Percentiles rank a stretch among this genome's conserved stretches.
phyloP scores from a whole-genome alignment of 2,329 filamentous ascomycete genomes.

The Phaeosphaeriaceae sp. region DNA sequence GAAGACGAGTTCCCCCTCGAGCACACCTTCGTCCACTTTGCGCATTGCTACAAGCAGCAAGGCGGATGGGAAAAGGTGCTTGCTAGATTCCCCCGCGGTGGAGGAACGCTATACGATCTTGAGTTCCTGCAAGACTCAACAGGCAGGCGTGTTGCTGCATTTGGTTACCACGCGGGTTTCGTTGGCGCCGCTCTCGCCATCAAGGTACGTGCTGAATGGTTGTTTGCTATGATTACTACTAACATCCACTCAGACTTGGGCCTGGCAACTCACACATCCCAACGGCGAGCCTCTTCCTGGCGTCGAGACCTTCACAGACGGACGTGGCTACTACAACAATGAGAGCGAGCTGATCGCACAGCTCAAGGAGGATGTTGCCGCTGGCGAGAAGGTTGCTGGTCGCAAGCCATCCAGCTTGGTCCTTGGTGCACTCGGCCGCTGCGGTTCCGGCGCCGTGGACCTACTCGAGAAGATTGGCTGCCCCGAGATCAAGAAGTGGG shows the following conservation, averaged over 20 bases:
- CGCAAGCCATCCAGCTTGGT: conserved; percentile 77
- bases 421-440: conserved; percentile 80
- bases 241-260: conserved; percentile 69
- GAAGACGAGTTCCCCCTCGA: conserved; percentile 48
- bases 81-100: conserved; percentile 77
- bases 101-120: conserved; percentile 80
- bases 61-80: conserved; percentile 76
- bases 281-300: conserved; percentile 70
- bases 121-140: conserved; percentile 82
- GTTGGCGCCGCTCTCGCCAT: conserved; percentile 56
- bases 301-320: conserved; percentile 60
- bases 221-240: conserved; percentile 1
- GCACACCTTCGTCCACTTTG: conserved; percentile 52
- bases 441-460: conserved; percentile 84
- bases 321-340: conserved; percentile 70
- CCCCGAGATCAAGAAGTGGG: conserved; percentile 73
- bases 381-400: conserved; percentile 71
- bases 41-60: conserved; percentile 53
- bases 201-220: conserved; percentile 33
- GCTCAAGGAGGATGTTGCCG: conserved; percentile 73
- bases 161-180: conserved; percentile 62
- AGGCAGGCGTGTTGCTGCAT: conserved; percentile 74
- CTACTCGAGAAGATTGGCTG: conserved; percentile 78
- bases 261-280: conserved; percentile 78
- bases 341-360: conserved; percentile 75